Base-by-base conservation (phyloP, 345 rosid genomes). In the Eucalyptus sp. region DNA sequence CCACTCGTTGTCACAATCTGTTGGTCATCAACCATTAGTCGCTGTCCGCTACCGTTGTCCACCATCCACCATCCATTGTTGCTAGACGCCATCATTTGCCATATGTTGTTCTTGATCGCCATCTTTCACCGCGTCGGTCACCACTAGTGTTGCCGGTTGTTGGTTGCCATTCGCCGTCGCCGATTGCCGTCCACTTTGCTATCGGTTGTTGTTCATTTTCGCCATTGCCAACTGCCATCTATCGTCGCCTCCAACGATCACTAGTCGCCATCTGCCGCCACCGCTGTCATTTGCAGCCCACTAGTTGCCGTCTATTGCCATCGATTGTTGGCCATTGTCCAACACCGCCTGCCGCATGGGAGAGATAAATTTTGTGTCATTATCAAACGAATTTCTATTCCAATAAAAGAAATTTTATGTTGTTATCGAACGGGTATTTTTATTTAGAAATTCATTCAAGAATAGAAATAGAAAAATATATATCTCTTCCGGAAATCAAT, bases 241-340 rank as follows among this genome's bases (percentile, higher is more conserved):
- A 20, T 10, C 0, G 1, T 0, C 2, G 0, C 25, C 58, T 20
- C 0, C 0, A 0, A 20, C 0, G 5, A 0, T 52, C 25, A 52
- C 58, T 2, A 18, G 5, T 52, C 0, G 0, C 58, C 58, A 20
- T 52, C 1, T 52, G 1, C 10, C 0, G 0, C 4, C 4, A 18
- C 25, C 25, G 2, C 4, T 0, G 4, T 52, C 2, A 1, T 52
- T 52, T 2, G 4, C 1, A 52, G 4, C 58, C 58, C 58, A 52
- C 58, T 3, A 52, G 25, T 18, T 7, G 58, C 2, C 10, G 0
- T 52, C 10, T 52, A 52, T 52, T 0, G 2, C 58, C 58, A 52
- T 18, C 0, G 58, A 4, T 52, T 52, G 5, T 52, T 0, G 4
- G 2, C 1, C 2, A 1, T 10, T 52, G 10, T 52, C 56, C 4